A percentile compares a stretch with the other conserved stretches of the same genome.
phyloP scores from a whole-genome alignment of 164 flowering plant species.

The Hamamelis virginiana region DNA sequence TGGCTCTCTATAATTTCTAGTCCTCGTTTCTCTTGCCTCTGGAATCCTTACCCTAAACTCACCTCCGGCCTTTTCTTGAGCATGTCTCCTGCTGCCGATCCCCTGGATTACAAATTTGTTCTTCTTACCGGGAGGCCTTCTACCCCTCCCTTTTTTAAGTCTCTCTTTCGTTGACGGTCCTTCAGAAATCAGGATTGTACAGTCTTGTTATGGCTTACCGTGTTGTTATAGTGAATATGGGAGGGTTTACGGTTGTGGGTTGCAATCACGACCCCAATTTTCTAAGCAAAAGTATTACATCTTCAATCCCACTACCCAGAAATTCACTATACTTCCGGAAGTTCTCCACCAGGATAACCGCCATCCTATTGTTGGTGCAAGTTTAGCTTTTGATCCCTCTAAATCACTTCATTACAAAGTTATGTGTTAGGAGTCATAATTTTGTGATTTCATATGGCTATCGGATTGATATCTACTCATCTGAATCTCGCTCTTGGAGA shows the following conservation, averaged over 20 bases:
- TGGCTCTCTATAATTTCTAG: conserved; percentile 28
- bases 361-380: neutral
- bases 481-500: conserved; percentile 9
- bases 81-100: no score
- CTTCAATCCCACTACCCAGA: no score
- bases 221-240: conserved; percentile 15
- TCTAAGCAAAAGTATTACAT: no score
- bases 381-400: conserved; percentile 16
- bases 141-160: conserved; percentile 4
- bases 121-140: neutral
- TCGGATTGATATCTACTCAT: conserved; percentile 16
- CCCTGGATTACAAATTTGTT: neutral
- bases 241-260: no score
- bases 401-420: conserved; percentile 18
- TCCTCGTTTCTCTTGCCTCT: conserved; percentile 15
- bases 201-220: conserved; percentile 21
- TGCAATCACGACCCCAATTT: no score
- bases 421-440: neutral
- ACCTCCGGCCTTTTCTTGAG: conserved; percentile 18
- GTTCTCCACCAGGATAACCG: no score
- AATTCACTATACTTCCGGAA: no score
- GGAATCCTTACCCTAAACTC: neutral
- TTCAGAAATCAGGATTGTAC: conserved; percentile 7
- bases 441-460: neutral
- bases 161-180: neutral